Percentiles rank a stretch among this genome's conserved stretches.
Conservation (phyloP, 768 basidiomycete genomes). For the Podaxis sp. region DNA sequence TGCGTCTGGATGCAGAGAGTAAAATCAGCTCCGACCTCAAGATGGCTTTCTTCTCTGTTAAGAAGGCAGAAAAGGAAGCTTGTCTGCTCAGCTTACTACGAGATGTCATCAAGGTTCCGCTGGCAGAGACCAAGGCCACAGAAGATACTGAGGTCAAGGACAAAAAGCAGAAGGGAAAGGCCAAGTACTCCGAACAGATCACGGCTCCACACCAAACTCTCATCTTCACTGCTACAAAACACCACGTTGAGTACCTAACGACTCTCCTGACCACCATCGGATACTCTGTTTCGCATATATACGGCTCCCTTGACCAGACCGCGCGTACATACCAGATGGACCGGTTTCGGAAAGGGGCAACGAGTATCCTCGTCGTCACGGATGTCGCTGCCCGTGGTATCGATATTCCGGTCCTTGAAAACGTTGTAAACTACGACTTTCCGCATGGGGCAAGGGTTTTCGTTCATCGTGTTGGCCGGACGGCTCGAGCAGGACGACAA, state of each 20-base stretch:
- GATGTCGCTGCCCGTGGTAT: conserved; percentile 98
- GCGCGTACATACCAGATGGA: conserved; percentile 91
- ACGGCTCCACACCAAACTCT: conserved; percentile 88
- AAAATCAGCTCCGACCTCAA: conserved; percentile 93
- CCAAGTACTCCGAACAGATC: conserved; percentile 48
- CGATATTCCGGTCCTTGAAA: conserved; percentile 94
- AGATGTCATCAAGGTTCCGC: conserved; percentile 84
- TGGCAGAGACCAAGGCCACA: conserved; percentile 36
- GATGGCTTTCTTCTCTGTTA: conserved; percentile 93
- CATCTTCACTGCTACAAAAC: conserved; percentile 95
- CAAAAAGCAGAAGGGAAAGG: conserved; percentile 47
- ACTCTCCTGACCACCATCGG: conserved; percentile 76
- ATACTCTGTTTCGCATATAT: conserved; percentile 91
- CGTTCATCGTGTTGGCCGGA: conserved; percentile 95
- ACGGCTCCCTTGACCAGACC: conserved; percentile 91
- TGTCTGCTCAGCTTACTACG: conserved; percentile 81
- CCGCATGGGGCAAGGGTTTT: conserved; percentile 93
- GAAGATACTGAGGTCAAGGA: conserved; percentile 30
- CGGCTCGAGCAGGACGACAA: conserved; percentile 90
- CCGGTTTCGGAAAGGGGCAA: conserved; percentile 76
- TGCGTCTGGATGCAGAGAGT: conserved; percentile 94
- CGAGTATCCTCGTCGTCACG: conserved; percentile 90
- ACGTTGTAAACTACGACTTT: conserved; percentile 98
- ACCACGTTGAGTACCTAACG: conserved; percentile 94
- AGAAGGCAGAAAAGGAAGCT: conserved; percentile 92